Evolutionary conservation across 2,329 filamentous ascomycete species (phyloP).

Genomic region (Ophiostoma sp.): DNA sequence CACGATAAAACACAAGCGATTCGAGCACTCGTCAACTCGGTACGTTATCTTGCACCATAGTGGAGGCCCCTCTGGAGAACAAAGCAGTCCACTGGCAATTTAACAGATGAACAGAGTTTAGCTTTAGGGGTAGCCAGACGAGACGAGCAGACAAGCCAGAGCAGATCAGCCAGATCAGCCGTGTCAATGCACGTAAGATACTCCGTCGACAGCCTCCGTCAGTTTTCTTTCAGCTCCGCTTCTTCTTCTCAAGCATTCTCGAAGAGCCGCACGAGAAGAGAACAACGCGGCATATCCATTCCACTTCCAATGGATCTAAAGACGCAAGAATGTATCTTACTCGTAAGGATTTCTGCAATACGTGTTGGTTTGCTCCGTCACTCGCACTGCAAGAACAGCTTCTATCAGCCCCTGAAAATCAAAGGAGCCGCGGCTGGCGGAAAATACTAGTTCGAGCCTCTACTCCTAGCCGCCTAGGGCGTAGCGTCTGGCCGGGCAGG

Average conservation of each 20-base stretch:
- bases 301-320: not conserved
- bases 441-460: not conserved
- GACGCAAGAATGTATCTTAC: too few relatives aligned
- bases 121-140: not conserved
- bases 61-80: not conserved
- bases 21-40: not conserved
- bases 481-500: not conserved
- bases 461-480: constrained; percentile 6
- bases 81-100: not conserved
- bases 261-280: too few relatives aligned
- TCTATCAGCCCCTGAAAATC: not conserved
- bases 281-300: not conserved
- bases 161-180: constrained; percentile 1
- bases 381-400: too few relatives aligned
- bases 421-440: not conserved
- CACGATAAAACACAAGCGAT: not conserved
- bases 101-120: not conserved
- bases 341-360: too few relatives aligned
- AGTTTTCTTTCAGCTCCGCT: not conserved
- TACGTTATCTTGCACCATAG: constrained; percentile 11
- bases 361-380: too few relatives aligned
- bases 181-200: not conserved
- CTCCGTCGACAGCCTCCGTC: too few relatives aligned
- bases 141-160: not conserved
- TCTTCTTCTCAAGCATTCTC: not conserved